Evolutionary conservation across 768 basidiomycete genomes (phyloP).

Genomic region (Suillus subalutaceus): DNA sequence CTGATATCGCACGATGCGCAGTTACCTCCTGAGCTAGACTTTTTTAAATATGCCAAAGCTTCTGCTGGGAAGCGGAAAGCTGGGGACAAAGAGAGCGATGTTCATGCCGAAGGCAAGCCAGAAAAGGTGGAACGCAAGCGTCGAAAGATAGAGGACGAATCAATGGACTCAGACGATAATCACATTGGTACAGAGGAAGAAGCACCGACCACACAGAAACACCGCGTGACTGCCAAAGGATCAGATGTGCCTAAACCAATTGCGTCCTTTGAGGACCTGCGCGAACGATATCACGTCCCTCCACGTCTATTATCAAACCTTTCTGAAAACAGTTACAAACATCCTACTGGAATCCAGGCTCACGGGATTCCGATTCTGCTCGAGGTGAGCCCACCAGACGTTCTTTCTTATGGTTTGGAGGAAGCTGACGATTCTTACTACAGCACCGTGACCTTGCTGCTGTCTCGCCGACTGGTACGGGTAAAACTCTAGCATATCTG

Average conservation of each 20-base stretch:
- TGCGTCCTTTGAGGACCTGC: slow-evolving; percentile 61
- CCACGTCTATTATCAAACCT: slow-evolving; percentile 70
- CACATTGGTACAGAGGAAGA: slow-evolving; percentile 27
- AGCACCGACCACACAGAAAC: slow-evolving; percentile 39
- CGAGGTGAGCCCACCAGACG: slow-evolving; percentile 50
- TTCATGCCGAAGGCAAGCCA: slow-evolving; percentile 15
- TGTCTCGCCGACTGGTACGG: slow-evolving; percentile 96
- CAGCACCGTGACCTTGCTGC: slow-evolving; percentile 88
- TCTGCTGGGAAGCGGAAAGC: slow-evolving; percentile 56
- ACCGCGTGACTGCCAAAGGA: slow-evolving; percentile 79
- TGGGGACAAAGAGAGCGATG: slow-evolving; percentile 19
- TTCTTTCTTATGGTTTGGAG: neutral
- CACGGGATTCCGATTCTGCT: slow-evolving; percentile 80
- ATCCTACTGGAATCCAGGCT: slow-evolving; percentile 83
- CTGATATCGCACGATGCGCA: slow-evolving; percentile 41
- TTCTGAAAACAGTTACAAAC: slow-evolving; percentile 54
- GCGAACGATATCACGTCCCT: slow-evolving; percentile 58
- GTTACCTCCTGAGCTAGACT: slow-evolving; percentile 82
- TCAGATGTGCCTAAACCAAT: slow-evolving; percentile 62
- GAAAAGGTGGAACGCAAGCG: slow-evolving; percentile 28
- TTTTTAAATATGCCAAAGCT: slow-evolving; percentile 84
- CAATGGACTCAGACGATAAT: slow-evolving; percentile 24
- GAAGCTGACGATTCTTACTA: slow-evolving; percentile 8
- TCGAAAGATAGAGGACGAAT: slow-evolving; percentile 29
- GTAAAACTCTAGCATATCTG: slow-evolving; percentile 94